These are phyloP conservation scores for Choiromyces venosus DNA, from an alignment of 495 filamentous ascomycete genomes.

Conservation along the genomic window DNA sequence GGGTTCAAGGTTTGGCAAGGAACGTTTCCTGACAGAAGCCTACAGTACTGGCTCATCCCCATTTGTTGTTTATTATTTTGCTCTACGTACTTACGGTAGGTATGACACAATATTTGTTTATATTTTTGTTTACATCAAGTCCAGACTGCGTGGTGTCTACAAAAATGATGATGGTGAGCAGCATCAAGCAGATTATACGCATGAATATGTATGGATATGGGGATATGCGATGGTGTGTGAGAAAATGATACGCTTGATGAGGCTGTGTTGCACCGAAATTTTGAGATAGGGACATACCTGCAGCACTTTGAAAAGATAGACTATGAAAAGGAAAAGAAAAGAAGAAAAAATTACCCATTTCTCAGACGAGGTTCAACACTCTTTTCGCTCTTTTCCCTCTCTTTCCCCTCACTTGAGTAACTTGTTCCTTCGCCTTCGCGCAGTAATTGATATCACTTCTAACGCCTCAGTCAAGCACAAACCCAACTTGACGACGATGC, in stretches of 20 bases:
- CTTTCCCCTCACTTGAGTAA: slow-evolving; percentile 15
- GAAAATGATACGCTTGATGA: background rate
- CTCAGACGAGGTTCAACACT: background rate
- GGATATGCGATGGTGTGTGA: background rate
- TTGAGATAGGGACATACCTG: background rate
- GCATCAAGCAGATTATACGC: background rate
- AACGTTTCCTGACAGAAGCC: background rate
- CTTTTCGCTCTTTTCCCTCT: slow-evolving; percentile 7
- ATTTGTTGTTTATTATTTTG: background rate
- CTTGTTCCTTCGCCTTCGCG: slow-evolving; percentile 2
- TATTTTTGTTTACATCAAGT: background rate
- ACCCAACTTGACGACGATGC: slow-evolving; percentile 10
- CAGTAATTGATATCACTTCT: slow-evolving; percentile 14
- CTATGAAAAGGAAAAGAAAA: background rate
- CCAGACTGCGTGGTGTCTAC: background rate
- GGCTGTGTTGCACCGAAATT: background rate
- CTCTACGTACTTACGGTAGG: background rate
- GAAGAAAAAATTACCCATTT: background rate
- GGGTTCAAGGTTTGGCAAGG: background rate
- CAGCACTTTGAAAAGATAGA: background rate
- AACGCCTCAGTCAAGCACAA: slow-evolving; percentile 10
- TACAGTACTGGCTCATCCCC: background rate
- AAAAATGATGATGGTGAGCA: slow-evolving; percentile 3
- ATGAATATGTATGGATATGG: background rate
- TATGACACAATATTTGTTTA: background rate